Percentiles rank a stretch among this genome's conserved stretches.
phyloP scores from a whole-genome alignment of 495 filamentous ascomycete genomes.

The Penicillium tannophilum region DNA sequence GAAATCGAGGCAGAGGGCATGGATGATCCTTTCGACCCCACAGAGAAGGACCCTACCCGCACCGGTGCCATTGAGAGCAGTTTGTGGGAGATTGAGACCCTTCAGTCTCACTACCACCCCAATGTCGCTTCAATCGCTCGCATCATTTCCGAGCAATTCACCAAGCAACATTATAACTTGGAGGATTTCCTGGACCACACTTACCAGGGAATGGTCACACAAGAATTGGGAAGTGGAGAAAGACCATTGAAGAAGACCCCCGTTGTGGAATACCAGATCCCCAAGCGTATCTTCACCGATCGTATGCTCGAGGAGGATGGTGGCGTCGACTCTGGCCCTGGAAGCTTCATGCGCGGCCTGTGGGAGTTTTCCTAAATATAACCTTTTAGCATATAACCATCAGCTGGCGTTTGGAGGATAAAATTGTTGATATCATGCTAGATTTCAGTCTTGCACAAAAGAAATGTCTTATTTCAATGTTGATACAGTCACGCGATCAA shows the following conservation, averaged over 20 bases:
- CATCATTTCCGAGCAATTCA: constrained; percentile 96
- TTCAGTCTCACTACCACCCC: constrained; percentile 94
- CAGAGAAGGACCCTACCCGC: constrained; percentile 78
- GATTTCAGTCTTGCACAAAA: neutral
- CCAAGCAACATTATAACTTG: constrained; percentile 85
- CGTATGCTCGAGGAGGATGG: constrained; percentile 46
- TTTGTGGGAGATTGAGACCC: constrained; percentile 89
- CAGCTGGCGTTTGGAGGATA: constrained; percentile 9
- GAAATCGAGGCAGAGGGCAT: constrained; percentile 65
- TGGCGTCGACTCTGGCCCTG: constrained; percentile 44
- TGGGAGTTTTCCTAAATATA: constrained; percentile 39
- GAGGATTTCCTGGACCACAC: constrained; percentile 98
- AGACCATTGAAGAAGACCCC: constrained; percentile 83
- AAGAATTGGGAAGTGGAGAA: constrained; percentile 63
- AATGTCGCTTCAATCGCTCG: constrained; percentile 93
- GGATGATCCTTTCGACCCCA: constrained; percentile 75
- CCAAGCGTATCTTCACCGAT: constrained; percentile 77
- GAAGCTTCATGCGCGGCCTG: constrained; percentile 38
- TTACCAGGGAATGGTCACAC: constrained; percentile 82
- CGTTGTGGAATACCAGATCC: constrained; percentile 91
- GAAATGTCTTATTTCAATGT: neutral
- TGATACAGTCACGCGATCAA: neutral
- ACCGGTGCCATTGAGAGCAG: constrained; percentile 88
- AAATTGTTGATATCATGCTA: constrained; percentile 6
- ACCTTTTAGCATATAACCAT: constrained; percentile 11